Evolutionary conservation across 108 stramenopile genomes (phyloP).

Genomic region (Nannochloropsis oceanica): DNA sequence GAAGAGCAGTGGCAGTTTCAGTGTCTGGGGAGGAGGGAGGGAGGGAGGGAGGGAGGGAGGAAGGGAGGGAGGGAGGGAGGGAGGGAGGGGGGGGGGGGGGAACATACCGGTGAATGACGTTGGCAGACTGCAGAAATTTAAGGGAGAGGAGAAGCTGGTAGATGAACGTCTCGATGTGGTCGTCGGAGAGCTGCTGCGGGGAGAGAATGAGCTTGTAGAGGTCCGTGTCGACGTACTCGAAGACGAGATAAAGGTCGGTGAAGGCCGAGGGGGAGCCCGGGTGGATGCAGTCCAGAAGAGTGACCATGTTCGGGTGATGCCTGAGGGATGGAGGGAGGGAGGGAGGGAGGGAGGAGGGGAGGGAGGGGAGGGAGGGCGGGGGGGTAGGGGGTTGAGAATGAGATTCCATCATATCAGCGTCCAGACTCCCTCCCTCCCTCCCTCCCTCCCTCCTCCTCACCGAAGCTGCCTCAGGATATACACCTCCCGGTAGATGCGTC

Average conservation of each 20-base stretch:
- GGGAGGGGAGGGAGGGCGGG: background rate
- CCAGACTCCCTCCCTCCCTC: background rate
- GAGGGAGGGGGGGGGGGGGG: constrained; percentile 31
- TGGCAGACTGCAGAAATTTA: constrained; percentile 67
- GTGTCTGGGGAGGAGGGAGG: background rate
- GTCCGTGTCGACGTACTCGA: constrained; percentile 90
- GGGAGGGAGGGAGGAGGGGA: background rate
- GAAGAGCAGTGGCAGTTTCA: background rate
- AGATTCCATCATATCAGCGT: too few relatives aligned
- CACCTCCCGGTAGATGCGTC: constrained; percentile 59
- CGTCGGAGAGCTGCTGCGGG: constrained; percentile 88
- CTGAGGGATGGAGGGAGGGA: background rate
- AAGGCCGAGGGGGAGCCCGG: constrained; percentile 24
- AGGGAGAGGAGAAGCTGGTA: constrained; percentile 91
- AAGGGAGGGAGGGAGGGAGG: background rate
- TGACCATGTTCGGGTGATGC: background rate
- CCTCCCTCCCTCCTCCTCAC: background rate
- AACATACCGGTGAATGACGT: constrained; percentile 85
- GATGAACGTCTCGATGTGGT: constrained; percentile 85
- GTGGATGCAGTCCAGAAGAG: constrained; percentile 70
- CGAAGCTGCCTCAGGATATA: constrained; percentile 70
- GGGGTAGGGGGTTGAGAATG: too few relatives aligned
- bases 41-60: background rate
- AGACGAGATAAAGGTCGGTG: constrained; percentile 68
- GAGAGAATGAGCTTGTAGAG: constrained; percentile 95